These are phyloP conservation scores for Ajuga chamaepitys DNA, from an alignment of 257 asterid species.

Conservation along the genomic window DNA sequence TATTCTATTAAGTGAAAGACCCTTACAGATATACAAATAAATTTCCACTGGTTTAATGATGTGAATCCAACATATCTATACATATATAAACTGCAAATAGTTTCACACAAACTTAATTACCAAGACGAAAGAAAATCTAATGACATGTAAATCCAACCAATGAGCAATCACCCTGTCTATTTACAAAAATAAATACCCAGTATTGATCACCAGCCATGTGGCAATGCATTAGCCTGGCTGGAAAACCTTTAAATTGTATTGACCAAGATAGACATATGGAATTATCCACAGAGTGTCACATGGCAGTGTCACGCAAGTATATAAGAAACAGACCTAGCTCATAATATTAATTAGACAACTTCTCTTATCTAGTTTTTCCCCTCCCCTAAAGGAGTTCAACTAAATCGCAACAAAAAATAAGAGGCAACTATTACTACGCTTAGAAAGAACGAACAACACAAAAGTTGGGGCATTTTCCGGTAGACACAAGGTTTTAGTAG, in stretches of 20 bases:
- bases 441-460: neutral
- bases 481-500: neutral
- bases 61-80: neutral
- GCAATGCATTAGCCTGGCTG: neutral
- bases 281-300: neutral
- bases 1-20: neutral
- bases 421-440: neutral
- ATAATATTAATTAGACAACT: too few relatives aligned
- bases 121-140: neutral
- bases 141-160: neutral
- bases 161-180: neutral
- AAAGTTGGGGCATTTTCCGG: neutral
- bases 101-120: neutral
- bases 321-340: too few relatives aligned
- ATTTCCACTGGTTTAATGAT: neutral
- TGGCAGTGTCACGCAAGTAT: too few relatives aligned
- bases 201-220: neutral
- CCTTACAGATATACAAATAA: neutral
- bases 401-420: neutral
- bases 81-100: neutral
- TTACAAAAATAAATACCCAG: neutral
- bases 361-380: neutral
- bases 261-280: neutral
- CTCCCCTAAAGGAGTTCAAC: neutral
- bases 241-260: neutral